Evolutionary conservation across 1,284 basidiomycete species (phyloP).

Genomic region (Albatrellus sp.): DNA sequence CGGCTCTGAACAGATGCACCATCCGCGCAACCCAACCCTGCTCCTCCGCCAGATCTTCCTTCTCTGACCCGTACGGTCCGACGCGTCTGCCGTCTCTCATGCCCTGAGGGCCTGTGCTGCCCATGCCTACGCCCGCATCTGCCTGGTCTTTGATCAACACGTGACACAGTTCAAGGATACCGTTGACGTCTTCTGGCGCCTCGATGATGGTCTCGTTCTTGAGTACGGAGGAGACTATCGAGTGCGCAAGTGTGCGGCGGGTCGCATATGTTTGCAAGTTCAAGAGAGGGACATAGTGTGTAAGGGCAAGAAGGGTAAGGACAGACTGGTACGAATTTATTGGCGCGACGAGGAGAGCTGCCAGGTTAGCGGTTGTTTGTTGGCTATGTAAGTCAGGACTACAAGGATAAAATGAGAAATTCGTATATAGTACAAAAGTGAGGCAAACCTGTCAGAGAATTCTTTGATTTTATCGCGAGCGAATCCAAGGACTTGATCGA

Average conservation of each 20-base stretch:
- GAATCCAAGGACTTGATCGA: conserved; percentile 86
- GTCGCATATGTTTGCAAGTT: conserved; percentile 79
- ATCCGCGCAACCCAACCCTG: conserved; percentile 95
- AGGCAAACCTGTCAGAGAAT: conserved; percentile 59
- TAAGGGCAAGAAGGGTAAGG: conserved; percentile 85
- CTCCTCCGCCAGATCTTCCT: conserved; percentile 89
- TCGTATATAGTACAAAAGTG: background rate
- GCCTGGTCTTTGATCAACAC: conserved; percentile 85
- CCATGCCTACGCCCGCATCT: conserved; percentile 38
- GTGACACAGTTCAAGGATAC: conserved; percentile 81
- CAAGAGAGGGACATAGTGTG: conserved; percentile 75
- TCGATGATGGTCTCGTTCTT: conserved; percentile 93
- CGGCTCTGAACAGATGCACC: conserved; percentile 85
- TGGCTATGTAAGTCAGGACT: conserved; percentile 82
- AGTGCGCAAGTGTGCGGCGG: conserved; percentile 81
- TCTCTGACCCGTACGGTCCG: conserved; percentile 43
- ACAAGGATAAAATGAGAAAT: conserved; percentile 9
- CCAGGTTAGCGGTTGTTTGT: conserved; percentile 80
- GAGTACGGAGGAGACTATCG: conserved; percentile 81
- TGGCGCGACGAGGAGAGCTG: conserved; percentile 79
- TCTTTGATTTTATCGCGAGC: conserved; percentile 79
- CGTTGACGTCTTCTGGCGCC: conserved; percentile 81
- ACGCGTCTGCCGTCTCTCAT: conserved; percentile 36
- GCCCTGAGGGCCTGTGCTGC: conserved; percentile 20
- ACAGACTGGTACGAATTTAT: conserved; percentile 92